Evolutionary conservation across 345 rosid species (phyloP).

Genomic region (Firmiana major): DNA sequence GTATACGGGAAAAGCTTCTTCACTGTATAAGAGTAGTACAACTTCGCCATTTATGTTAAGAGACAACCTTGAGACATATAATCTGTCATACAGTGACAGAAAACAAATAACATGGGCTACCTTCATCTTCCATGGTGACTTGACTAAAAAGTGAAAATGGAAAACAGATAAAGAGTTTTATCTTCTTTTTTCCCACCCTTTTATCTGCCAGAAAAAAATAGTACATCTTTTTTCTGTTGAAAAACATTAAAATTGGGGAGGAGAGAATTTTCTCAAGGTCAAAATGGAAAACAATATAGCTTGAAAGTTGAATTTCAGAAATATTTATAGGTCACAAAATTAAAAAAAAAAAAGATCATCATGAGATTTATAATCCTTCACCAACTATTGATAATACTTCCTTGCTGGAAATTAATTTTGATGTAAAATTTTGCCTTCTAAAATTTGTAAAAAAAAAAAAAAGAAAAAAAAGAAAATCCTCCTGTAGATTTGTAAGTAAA

Average conservation of each 20-base stretch:
- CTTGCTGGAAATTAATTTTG: too few species aligned
- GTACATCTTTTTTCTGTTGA: too few species aligned
- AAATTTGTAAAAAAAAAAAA: too few species aligned
- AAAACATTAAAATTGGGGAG: background rate
- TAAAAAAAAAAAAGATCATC: too few species aligned
- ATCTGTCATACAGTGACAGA: background rate
- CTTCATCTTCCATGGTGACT: background rate
- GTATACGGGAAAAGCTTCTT: background rate
- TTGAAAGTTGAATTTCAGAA: background rate
- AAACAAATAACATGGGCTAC: background rate
- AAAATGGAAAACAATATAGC: too few species aligned
- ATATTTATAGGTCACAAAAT: too few species aligned
- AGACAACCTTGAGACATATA: too few species aligned
- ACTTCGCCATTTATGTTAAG: background rate
- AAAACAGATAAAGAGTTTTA: background rate
- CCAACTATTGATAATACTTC: too few species aligned
- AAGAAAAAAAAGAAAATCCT: too few species aligned
- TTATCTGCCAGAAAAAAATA: background rate
- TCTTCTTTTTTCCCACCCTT: too few species aligned
- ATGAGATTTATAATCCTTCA: background rate
- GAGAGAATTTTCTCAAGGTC: background rate
- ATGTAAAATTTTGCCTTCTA: too few species aligned
- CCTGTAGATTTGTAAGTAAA: too few species aligned
- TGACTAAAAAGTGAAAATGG: background rate
- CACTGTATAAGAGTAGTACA: background rate